phyloP scores from a whole-genome alignment of 2,329 filamentous ascomycete genomes.

The Talaromyces marneffei region DNA sequence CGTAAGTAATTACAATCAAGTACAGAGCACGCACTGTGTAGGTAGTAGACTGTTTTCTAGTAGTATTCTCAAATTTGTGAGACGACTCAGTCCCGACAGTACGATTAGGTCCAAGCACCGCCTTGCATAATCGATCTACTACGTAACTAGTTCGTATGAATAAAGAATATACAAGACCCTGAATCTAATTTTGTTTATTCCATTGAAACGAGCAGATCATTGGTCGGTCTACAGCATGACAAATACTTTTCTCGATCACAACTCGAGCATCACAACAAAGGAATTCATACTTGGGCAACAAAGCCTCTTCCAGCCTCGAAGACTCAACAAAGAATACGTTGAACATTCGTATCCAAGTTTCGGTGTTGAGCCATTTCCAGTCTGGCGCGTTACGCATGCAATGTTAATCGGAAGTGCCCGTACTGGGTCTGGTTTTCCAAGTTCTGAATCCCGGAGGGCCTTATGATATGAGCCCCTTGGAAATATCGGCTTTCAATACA shows the following conservation, averaged over 20 bases:
- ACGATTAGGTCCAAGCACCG: neutral
- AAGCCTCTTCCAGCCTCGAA: neutral
- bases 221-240: neutral
- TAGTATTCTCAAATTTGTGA: neutral
- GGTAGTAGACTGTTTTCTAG: neutral
- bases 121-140: slow-evolving; percentile 1
- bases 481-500: neutral
- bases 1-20: neutral
- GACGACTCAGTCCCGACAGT: neutral
- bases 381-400: neutral
- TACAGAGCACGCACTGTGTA: too few relatives aligned
- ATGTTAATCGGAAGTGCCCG: neutral
- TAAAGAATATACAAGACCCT: neutral
- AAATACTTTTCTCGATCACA: neutral
- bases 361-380: neutral
- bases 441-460: neutral
- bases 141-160: too few relatives aligned
- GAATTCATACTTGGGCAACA: neutral
- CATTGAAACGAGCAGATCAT: neutral
- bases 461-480: neutral
- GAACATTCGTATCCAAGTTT: neutral
- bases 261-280: neutral
- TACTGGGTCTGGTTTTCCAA: neutral
- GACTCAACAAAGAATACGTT: neutral
- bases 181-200: neutral